These are phyloP conservation scores for Hirschfeldia incana DNA, from an alignment of 345 rosid species.

Conservation along the genomic window DNA sequence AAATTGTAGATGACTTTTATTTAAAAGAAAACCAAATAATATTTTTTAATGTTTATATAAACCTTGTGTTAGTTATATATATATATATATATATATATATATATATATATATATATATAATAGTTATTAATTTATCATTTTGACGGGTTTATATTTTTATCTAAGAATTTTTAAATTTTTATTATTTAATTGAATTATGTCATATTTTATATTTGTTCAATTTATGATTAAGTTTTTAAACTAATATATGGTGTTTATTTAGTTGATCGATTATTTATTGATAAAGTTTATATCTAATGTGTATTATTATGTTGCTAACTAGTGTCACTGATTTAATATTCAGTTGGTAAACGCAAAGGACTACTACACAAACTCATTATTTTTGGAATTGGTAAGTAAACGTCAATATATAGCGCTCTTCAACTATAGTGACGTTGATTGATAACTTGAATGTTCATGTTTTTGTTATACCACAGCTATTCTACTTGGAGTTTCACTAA, in stretches of 20 bases:
- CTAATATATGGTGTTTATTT: no score
- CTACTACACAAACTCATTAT: neutral
- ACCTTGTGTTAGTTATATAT: no score
- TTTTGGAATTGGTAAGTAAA: slow-evolving; percentile 27
- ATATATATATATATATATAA: no score
- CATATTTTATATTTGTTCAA: no score
- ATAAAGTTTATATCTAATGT: neutral
- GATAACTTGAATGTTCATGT: neutral
- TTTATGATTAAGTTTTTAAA: no score
- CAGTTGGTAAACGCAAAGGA: slow-evolving; percentile 4
- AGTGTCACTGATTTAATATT: neutral
- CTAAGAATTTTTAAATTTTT: no score
- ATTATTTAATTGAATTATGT: no score
- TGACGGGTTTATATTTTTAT: no score
- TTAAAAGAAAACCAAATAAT: no score
- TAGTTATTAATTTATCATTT: no score
- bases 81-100: no score
- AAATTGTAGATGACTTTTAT: neutral
- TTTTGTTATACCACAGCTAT: slow-evolving; percentile 40
- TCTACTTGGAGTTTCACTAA: slow-evolving; percentile 44
- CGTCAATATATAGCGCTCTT: neutral
- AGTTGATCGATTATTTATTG: neutral
- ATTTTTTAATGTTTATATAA: no score
- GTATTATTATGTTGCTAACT: neutral
- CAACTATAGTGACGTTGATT: neutral